phyloP scores from a whole-genome alignment of 2,329 filamentous ascomycete species.

The Cytospora mali region DNA sequence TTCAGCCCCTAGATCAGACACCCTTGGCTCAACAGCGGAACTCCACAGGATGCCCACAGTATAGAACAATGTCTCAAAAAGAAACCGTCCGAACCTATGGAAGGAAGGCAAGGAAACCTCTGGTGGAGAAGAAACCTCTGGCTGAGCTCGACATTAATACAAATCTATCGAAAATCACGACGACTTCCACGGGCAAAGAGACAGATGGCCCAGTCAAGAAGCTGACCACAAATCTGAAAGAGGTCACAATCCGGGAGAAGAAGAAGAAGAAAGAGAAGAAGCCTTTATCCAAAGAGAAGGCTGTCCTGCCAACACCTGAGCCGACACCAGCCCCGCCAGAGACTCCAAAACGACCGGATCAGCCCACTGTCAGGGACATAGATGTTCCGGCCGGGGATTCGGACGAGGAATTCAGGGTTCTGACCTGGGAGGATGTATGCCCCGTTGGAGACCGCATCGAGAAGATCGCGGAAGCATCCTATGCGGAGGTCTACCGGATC shows the following conservation, averaged over 20 bases:
- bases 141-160: conserved; percentile 36
- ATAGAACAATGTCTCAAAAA: conserved; percentile 28
- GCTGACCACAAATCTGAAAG: conserved; percentile 32
- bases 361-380: background rate
- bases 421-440: conserved; percentile 62
- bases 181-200: conserved; percentile 33
- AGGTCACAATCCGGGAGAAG: conserved; percentile 28
- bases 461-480: conserved; percentile 70
- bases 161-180: conserved; percentile 33
- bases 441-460: conserved; percentile 54
- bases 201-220: conserved; percentile 27
- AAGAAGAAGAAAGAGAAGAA: conserved; percentile 9
- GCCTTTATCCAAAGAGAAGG: background rate
- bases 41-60: conserved; percentile 20
- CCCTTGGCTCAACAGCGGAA: background rate
- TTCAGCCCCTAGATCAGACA: background rate
- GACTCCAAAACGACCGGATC: conserved; percentile 13
- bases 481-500: conserved; percentile 66
- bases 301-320: background rate
- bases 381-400: background rate
- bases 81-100: conserved; percentile 46
- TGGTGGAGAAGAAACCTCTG: conserved; percentile 33
- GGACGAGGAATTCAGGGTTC: conserved; percentile 33
- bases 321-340: conserved; percentile 9
- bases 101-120: conserved; percentile 47